Conservation (phyloP, 2,329 filamentous ascomycete genomes). For the Ascomycota sp. region DNA sequence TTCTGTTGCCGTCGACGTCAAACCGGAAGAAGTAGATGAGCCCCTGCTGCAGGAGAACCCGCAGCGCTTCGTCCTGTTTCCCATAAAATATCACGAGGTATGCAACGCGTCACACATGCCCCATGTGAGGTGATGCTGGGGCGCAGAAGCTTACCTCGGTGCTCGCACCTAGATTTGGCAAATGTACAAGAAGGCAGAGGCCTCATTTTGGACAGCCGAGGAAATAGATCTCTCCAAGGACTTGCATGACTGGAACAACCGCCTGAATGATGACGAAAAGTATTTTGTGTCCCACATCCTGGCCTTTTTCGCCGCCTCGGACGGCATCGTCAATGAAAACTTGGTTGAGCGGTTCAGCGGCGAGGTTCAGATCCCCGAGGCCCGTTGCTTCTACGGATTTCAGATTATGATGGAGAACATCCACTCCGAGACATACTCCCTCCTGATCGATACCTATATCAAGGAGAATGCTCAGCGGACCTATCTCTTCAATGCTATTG, state of each 20-base stretch:
- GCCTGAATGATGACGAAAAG: conserved; percentile 85
- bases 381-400: conserved; percentile 99
- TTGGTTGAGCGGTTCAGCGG: conserved; percentile 91
- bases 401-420: conserved; percentile 99
- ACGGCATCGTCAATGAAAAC: conserved; percentile 99
- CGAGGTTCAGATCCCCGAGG: conserved; percentile 93
- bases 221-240: conserved; percentile 99
- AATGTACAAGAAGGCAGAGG: conserved; percentile 99
- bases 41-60: conserved; percentile 90
- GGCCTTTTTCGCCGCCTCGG: conserved; percentile 95
- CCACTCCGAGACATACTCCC: conserved; percentile 97
- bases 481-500: conserved; percentile 95
- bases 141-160: no score
- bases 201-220: conserved; percentile 98
- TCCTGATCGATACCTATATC: conserved; percentile 98
- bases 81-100: conserved; percentile 98
- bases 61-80: conserved; percentile 90
- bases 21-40: conserved; percentile 59
- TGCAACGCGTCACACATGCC: conserved; percentile 41
- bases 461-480: conserved; percentile 88
- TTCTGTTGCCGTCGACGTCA: conserved; percentile 29
- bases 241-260: conserved; percentile 97
- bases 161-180: conserved; percentile 72
- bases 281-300: conserved; percentile 98
- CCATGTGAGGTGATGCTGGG: no score